Percentiles rank a stretch among this genome's conserved stretches.
These are phyloP conservation scores for Macrocybe gigantea DNA, from an alignment of 768 basidiomycete species.

Conservation along the genomic window DNA sequence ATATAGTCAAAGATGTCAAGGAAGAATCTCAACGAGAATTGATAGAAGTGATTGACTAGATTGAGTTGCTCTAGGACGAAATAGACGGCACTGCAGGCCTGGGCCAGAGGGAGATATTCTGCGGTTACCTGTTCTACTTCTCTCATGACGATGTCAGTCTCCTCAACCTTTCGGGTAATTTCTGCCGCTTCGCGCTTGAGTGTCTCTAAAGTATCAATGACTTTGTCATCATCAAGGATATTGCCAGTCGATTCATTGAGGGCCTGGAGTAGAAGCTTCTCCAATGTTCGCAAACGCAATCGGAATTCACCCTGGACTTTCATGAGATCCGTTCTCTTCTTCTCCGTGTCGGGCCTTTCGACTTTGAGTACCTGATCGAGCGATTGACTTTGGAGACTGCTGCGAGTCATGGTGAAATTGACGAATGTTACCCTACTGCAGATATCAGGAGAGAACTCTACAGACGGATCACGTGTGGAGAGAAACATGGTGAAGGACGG, in stretches of 20 bases:
- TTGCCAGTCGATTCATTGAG: conserved; percentile 96
- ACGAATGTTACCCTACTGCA: conserved; percentile 96
- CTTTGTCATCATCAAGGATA: conserved; percentile 98
- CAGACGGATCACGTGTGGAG: conserved; percentile 93
- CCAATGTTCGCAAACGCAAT: conserved; percentile 84
- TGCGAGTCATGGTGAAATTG: conserved; percentile 98
- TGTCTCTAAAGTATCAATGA: conserved; percentile 93
- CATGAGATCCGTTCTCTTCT: conserved; percentile 93
- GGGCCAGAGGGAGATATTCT: conserved; percentile 91
- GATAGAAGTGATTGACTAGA: conserved; percentile 95
- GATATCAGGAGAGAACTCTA: conserved; percentile 97
- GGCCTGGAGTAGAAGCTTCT: conserved; percentile 88
- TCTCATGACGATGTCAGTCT: conserved; percentile 92
- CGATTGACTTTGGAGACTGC: conserved; percentile 97
- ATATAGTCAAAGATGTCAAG: conserved; percentile 97
- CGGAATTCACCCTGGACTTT: conserved; percentile 98
- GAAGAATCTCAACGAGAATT: conserved; percentile 97
- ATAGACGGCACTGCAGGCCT: conserved; percentile 94
- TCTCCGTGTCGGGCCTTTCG: conserved; percentile 94
- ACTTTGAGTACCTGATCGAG: conserved; percentile 96
- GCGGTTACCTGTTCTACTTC: conserved; percentile 95
- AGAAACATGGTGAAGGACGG: conserved; percentile 99
- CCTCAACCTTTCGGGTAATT: conserved; percentile 91
- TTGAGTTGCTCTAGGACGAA: conserved; percentile 95
- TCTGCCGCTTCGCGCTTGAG: conserved; percentile 95